Base-by-base conservation (phyloP, 2,329 filamentous ascomycete species). In the Xylaria sp. region DNA sequence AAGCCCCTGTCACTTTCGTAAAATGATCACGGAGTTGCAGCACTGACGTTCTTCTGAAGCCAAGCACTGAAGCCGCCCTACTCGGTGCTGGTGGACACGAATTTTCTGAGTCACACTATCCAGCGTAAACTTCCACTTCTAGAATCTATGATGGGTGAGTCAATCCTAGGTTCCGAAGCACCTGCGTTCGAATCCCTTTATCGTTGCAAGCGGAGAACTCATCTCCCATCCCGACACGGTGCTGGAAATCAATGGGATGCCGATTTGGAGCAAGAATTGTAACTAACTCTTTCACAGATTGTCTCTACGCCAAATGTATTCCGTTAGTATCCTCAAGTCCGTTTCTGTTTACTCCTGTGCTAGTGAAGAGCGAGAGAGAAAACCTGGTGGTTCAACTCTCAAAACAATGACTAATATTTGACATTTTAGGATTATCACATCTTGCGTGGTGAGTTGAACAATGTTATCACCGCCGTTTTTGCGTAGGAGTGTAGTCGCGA, bases 121-220 rank as follows among this genome's bases (percentile, higher is more conserved):
- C 92, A 94, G 80, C 89, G 92, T 74, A 98, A 99, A 83, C 88
- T 98, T 23, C 93, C 94, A 40, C 84, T 98, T 13, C 86, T 97
- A 23, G 91, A 95, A 69, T 90, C 91, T 3, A 93, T 97, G 82
- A 93, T 93, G 88, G 70, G 70, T 72, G 33, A 65, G 70, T 68
- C 13, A 15, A 36, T 4, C 26, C 13, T 5, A 13, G 28, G 4
- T 31, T 38, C 11, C 48, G 28, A 56, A 26, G 23, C 56, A 17
- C 40, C 17, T 40, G 26, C 53, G 9, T 40, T 40, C n/a, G 31
- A n/a, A 15, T 31, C 26, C 17, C 33, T 23, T n/a, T 20, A 7
- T 48, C 54, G 7, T 28, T n/a, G 31, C n/a, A 7, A 44, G 17
- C 38, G 44, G 36, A 33, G 17, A 15, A 33, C 33, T 33, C 31